Base-by-base conservation (phyloP, 495 filamentous ascomycete species). In the Acidomyces sp. region DNA sequence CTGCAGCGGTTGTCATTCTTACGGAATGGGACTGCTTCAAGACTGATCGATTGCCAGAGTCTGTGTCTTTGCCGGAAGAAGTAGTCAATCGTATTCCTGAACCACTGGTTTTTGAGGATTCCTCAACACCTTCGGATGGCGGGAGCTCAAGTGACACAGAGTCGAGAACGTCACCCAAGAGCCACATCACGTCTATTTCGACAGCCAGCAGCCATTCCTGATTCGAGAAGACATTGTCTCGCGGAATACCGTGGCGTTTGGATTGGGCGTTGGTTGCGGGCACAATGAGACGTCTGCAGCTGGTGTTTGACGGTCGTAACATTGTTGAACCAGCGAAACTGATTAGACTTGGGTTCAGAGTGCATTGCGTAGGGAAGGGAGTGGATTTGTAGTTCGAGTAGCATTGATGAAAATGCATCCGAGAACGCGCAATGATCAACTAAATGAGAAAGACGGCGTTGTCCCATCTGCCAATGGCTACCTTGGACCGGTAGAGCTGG, bases 221-320 rank as follows among this genome's bases (percentile, higher is more conserved):
- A 13, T 16, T 33, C 4, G 44, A 41, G 7, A 24, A 18, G n/a
- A 11, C 21, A 17, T 19, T 35, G 2, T 19, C 23, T 5, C 4
- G 5, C 11, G 13, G 9, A 12, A 21, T 10, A 21, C n/a, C 23
- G 6, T 49, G 36, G 32, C 49, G 46, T 39, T 34, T 78, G 32
- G 70, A 77, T 43, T 77, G 74, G 74, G 52, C 59, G 2, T 63
- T 65, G 13, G 57, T 70, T 16, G 61, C 63, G 1, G 55, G 56
- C 18, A 58, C 62, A 21, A 81, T 85, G 78, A 64, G 67, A 32
- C 70, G 75, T 39, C 80, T 80, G 2, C 71, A 69, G 44, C 79
- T 72, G 63, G 60, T 84, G 4, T 84, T 85, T 55, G 80, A 85
- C 42, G 80, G 80, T 12, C 69, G 77, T 21, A 71, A 75, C 20